Conservation (phyloP, 2,329 filamentous ascomycete species). For the Fusarium sp. region DNA sequence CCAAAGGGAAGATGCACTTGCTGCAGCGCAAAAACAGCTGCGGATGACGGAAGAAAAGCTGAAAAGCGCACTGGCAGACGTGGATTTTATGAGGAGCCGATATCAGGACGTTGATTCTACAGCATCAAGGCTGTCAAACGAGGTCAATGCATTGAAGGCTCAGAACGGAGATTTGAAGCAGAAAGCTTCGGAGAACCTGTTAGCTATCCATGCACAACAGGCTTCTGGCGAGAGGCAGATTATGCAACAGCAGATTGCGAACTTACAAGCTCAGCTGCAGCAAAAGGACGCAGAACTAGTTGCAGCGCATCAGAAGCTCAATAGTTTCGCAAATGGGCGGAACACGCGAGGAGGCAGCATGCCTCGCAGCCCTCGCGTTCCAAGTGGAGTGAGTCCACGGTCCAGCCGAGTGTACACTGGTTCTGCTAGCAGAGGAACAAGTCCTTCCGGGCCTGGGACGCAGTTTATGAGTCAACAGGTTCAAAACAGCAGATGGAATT, state of each 20-base stretch:
- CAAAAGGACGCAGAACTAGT: constrained; percentile 66
- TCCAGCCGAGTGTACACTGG: constrained; percentile 51
- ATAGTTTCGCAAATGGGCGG: constrained; percentile 60
- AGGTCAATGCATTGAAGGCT: constrained; percentile 61
- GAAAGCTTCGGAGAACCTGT: constrained; percentile 60
- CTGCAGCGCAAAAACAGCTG: constrained; percentile 54
- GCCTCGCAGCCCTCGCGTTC: constrained; percentile 67
- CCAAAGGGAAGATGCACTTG: constrained; percentile 51
- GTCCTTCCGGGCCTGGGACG: constrained; percentile 58
- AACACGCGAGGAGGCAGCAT: constrained; percentile 69
- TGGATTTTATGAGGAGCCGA: constrained; percentile 67
- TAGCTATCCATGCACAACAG: constrained; percentile 62
- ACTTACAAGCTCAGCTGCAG: constrained; percentile 57
- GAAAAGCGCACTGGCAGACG: constrained; percentile 60
- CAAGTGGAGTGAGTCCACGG: constrained; percentile 64
- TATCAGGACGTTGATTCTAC: constrained; percentile 70
- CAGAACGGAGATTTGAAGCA: constrained; percentile 57
- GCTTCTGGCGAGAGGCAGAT: constrained; percentile 51
- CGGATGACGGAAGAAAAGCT: constrained; percentile 57
- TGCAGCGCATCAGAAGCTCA: constrained; percentile 61
- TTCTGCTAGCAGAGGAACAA: constrained; percentile 63
- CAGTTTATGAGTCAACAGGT: constrained; percentile 56
- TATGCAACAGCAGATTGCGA: constrained; percentile 55
- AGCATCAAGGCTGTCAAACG: constrained; percentile 58
- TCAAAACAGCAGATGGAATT: constrained; percentile 58